phyloP scores from a whole-genome alignment of 1,139 yeast genomes.

The Hyphopichia pseudoburtonii region DNA sequence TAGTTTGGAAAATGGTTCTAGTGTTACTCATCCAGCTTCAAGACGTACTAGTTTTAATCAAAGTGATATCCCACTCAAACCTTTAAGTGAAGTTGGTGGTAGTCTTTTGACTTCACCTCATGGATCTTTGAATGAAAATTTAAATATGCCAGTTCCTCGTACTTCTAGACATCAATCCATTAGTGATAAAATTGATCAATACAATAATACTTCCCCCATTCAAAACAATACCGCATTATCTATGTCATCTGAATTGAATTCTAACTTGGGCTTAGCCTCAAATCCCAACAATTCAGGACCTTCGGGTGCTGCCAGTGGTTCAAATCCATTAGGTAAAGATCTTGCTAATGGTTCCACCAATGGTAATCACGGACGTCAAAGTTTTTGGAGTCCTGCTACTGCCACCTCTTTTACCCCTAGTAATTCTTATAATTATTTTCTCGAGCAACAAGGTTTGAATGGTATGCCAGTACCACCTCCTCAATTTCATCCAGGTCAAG shows the following conservation, averaged over 20 bases:
- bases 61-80: conserved; percentile 16
- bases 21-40: conserved; percentile 10
- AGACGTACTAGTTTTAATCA: conserved; percentile 54
- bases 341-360: conserved; percentile 23
- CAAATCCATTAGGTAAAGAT: too few species aligned
- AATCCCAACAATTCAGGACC: conserved; percentile 14
- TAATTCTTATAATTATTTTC: conserved; percentile 26
- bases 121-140: conserved; percentile 52
- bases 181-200: conserved; percentile 63
- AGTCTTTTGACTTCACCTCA: conserved; percentile 33
- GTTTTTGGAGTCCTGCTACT: conserved; percentile 67
- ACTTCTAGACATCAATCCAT: conserved; percentile 57
- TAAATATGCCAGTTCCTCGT: conserved; percentile 41
- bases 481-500: conserved; percentile 13
- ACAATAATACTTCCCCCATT: conserved; percentile 52
- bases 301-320: conserved; percentile 21
- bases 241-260: conserved; percentile 28
- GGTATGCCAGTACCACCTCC: conserved; percentile 8
- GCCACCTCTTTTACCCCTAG: conserved; percentile 58
- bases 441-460: conserved; percentile 17
- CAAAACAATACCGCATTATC: conserved; percentile 45
- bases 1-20: conserved; percentile 24
- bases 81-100: conserved; percentile 17
- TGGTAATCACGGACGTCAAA: conserved; percentile 23
- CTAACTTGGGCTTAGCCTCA: conserved; percentile 11